Evolutionary conservation across 306 rosid species (phyloP), one percentile per base, ranked within the genome.

Genomic region (Pyrus pyrifolia): DNA sequence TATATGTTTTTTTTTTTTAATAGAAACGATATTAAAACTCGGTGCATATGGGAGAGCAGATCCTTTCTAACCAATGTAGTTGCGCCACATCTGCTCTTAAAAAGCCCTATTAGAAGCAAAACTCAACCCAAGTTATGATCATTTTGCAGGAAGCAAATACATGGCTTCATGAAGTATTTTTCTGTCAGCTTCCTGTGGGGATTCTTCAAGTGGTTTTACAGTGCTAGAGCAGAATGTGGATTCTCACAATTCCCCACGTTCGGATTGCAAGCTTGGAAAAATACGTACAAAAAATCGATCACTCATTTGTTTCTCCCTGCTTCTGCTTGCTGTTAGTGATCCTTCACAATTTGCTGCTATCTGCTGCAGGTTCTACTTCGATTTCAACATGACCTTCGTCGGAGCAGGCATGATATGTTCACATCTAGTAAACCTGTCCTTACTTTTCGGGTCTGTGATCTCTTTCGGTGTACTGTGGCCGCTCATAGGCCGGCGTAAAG

Each of bases 391-490:
- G 80, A 90, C 97, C 53, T 94, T 33, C 72, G 96, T 94, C 68
- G 98, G 98, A 85, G 94, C 98, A 58, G 98, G 98, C 74, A 94
- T 94, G 98, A 92, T 94, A 71, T 92, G 97, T 70, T 94, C 98
- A 27, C 97, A 92, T 80, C 71, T 84, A 25, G 96, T 94, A 57
- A 94, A 94, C 86, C 46, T 92, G 83, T 94, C 98, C 52, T 75
- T 94, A 89, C 92, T 94, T 45, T 88, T 94, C 12, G 97, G 98
- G 80, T 96, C 96, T 9, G 91, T 92, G 78, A 77, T 94, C 38
- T 90, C 98, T 25, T 86, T 70, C 76, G 98, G 96, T 21, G 44
- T 94, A 51, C 85, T 94, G 92, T 94, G 89, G 93, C 98, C 98
- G 1, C 97, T 94, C 30, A 74, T 92, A 40, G 86, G 86, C 62